Evolutionary conservation across 2,329 filamentous ascomycete species (phyloP), one percentile per base, ranked within the genome.

Genomic region (Cordyceps javanica): DNA sequence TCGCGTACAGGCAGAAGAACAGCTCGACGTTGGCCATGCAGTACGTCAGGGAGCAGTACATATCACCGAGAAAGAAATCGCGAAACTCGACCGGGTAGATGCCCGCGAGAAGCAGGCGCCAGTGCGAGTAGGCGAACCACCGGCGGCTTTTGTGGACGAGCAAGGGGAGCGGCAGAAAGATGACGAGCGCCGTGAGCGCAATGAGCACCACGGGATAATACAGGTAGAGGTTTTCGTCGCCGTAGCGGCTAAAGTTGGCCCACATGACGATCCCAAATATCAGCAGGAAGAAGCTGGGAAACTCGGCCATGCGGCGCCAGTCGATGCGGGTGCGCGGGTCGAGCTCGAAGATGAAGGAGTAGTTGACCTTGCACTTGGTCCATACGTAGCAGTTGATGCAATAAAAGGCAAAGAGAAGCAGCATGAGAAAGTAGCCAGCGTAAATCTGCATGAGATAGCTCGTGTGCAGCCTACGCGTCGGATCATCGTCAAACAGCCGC

Each of bases 21-120:
- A 97, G 77, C 65, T 91, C 90, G 39, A 96, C 82, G 67, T 97
- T 97, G 60, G 90, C 88, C 72, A 90, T 90, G 16, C 88, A 82
- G 71, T 99, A 99, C 6, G 92, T 96, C 57, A 96, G 78, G 3
- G 94, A 97, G 72, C 93, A 97, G 72, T 96, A 96, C 79, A 97
- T 97, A 69, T 99, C 94, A 54, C 94, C 94, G 0, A 97, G 81
- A 72, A 97, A 97, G 74, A 99, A 97, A 72, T 99, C 94, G 59
- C 92, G 85, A 70, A 97, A 99, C 69, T 97, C 93, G 51, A 99
- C 94, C 1, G 91, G 91, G 67, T 95, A 97, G 21, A 96, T 70
- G 4, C 92, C 92, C 14, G 93, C 90, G 50, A 93, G 81, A 55
- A 95, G 75, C 19, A 97, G 78, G 60, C 94, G 89, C 82, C 89